These are phyloP conservation scores for Colletotrichum plurivorum DNA, from an alignment of 2,329 filamentous ascomycete genomes.

Conservation along the genomic window DNA sequence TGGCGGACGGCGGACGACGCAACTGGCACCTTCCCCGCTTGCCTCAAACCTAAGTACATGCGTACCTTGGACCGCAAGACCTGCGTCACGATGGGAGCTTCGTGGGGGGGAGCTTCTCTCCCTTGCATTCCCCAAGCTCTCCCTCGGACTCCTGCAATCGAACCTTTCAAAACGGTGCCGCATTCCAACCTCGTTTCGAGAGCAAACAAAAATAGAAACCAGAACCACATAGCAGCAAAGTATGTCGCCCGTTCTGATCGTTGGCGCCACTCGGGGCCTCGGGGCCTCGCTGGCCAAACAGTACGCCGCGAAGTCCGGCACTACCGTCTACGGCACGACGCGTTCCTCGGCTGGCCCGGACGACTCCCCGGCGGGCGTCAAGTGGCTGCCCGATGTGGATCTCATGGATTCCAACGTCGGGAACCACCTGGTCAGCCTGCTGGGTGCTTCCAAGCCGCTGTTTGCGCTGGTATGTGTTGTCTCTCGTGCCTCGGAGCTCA, in stretches of 20 bases:
- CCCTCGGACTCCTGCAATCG: constrained; percentile 10
- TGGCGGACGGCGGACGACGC: too few species aligned
- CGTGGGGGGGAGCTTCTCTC: constrained; percentile 15
- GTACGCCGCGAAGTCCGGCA: constrained; percentile 64
- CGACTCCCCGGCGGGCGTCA: constrained; percentile 58
- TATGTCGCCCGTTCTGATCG: constrained; percentile 70
- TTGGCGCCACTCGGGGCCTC: constrained; percentile 78
- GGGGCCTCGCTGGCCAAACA: constrained; percentile 72
- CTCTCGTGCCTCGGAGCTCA: constrained; percentile 42
- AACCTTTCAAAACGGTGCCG: constrained; percentile 21
- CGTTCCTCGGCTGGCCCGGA: constrained; percentile 62
- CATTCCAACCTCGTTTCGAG: constrained; percentile 35
- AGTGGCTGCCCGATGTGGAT: constrained; percentile 73
- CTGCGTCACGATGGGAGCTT: constrained; percentile 17
- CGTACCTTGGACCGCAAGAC: not conserved
- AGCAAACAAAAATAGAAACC: constrained; percentile 26
- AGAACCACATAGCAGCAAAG: constrained; percentile 19
- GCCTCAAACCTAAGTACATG: not conserved
- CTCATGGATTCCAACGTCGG: constrained; percentile 64
- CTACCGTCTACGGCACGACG: constrained; percentile 72
- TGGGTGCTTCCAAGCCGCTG: constrained; percentile 55
- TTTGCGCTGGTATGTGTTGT: constrained; percentile 58
- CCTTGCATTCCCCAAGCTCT: constrained; percentile 20
- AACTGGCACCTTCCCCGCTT: not conserved
- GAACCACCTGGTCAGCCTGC: constrained; percentile 60